Evolutionary conservation across 345 rosid genomes (phyloP), one percentile per base, ranked within the genome.

Genomic region (Euphorbia peplus): DNA sequence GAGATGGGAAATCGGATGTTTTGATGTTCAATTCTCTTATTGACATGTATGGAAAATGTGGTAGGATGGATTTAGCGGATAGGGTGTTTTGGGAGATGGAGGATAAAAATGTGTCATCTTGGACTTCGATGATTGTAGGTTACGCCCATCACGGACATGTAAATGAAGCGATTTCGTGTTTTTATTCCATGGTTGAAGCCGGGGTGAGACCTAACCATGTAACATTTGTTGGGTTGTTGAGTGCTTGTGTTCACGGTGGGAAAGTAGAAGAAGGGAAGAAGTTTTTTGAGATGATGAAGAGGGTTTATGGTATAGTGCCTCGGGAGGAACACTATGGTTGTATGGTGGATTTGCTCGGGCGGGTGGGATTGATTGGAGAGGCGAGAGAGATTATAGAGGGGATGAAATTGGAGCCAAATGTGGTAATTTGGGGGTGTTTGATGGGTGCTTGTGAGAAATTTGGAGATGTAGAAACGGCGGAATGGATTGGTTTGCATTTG

Each of bases 371-470:
- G 83, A 84, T 91, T 7, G 46, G 83, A 71, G 97, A 89, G 64
- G 96, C 97, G 2, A 86, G 82, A 68, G 76, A 66, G 73, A 71
- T 84, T 60, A 83, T 89, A 52, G 91, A 89, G 76, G 84, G 60
- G 58, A 90, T 93, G 96, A 90, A 96, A 18, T 79, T 93, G 95
- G 79, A 64, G 81, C 76, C 98, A 15, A 93, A 83, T 59, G 87
- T 81, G 58, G 85, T 86, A 16, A 83, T 89, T 19, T 89, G 90
- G 83, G 98, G 98, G 56, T 85, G 93, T 78, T 78, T 90, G 86
- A 80, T 90, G 86, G 93, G 97, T 70, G 98, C 89, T 46, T 90
- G 96, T 69, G 98, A 93, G 88, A 90, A 85, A 74, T 79, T 79
- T 75, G 92, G 87, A 70, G 81, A 87, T 53, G 95, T 86, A 72